A percentile compares a stretch with the other conserved stretches of the same genome.
Evolutionary conservation across 495 filamentous ascomycete species (phyloP).

Genomic region (Penicillium angulare): DNA sequence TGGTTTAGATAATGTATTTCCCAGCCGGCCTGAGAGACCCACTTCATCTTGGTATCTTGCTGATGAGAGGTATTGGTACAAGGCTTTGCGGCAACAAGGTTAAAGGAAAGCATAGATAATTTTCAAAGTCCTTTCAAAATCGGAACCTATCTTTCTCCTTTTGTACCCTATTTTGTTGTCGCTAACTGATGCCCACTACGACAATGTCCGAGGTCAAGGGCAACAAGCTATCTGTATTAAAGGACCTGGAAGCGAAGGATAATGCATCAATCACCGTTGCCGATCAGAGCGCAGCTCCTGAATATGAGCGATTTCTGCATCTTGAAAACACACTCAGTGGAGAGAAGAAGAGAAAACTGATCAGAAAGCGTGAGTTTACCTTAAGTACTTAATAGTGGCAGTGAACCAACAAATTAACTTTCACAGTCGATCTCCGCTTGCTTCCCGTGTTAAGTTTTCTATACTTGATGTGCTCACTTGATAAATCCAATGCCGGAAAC

Average conservation of each 20-base stretch:
- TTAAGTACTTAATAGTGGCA: no score
- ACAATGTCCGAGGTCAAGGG: no score
- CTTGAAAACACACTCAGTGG: neutral
- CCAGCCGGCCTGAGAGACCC: no score
- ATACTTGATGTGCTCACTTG: conserved; percentile 7
- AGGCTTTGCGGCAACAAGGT: no score
- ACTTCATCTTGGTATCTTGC: no score
- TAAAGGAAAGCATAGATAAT: neutral
- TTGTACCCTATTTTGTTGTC: no score
- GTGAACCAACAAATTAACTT: neutral
- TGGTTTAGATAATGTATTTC: no score
- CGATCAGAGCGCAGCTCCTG: neutral
- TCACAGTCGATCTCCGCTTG: neutral
- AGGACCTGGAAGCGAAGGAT: neutral
- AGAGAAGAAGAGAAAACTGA: neutral
- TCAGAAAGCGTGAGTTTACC: conserved; percentile 3
- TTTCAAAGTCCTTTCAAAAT: neutral
- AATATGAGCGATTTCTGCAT: conserved; percentile 2
- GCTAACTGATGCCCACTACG: no score
- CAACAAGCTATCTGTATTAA: neutral
- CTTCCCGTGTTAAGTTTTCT: conserved; percentile 3
- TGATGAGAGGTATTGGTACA: no score
- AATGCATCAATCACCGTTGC: neutral
- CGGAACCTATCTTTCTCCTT: no score
- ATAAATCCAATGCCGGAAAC: conserved; percentile 6